A percentile compares a stretch with the other conserved stretches of the same genome.
phyloP scores from a whole-genome alignment of 1,284 basidiomycete species.

The Cryptococcus jaspeensis region DNA sequence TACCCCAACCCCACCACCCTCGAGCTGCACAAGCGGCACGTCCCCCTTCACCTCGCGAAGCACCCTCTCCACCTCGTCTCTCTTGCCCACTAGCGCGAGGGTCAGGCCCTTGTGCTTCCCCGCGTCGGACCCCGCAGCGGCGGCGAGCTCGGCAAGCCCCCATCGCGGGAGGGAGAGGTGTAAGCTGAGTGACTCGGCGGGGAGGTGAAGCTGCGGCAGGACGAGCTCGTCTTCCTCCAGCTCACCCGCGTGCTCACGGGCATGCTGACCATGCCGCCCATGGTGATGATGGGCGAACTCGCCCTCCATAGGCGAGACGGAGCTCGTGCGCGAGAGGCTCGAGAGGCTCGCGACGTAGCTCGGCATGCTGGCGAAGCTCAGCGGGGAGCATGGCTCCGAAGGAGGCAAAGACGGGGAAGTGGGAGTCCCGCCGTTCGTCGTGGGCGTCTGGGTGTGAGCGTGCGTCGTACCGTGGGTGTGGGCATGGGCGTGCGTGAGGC shows the following conservation, averaged over 20 bases:
- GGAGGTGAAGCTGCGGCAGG: constrained; percentile 39
- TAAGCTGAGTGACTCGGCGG: constrained; percentile 31
- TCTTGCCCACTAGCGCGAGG: constrained; percentile 28
- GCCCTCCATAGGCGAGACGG: constrained; percentile 12
- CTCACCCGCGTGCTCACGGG: neutral
- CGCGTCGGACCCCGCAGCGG: too few relatives aligned
- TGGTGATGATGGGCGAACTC: too few relatives aligned
- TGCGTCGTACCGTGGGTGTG: neutral
- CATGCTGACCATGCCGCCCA: too few relatives aligned
- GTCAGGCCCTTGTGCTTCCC: constrained; percentile 7
- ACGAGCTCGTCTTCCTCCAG: constrained; percentile 30
- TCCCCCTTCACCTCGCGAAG: constrained; percentile 25
- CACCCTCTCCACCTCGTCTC: constrained; percentile 21
- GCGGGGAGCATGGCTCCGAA: constrained; percentile 35
- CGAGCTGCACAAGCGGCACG: constrained; percentile 33
- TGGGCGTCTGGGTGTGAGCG: neutral
- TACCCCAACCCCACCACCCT: constrained; percentile 28
- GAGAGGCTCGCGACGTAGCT: constrained; percentile 31
- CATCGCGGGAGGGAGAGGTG: constrained; percentile 36
- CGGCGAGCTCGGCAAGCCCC: neutral
- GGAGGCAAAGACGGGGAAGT: constrained; percentile 8
- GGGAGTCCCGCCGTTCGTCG: neutral
- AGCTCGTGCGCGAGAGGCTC: constrained; percentile 29
- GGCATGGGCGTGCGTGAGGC: neutral
- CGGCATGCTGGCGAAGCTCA: constrained; percentile 24